Evolutionary conservation across 768 basidiomycete genomes (phyloP).

Genomic region (Tylopilus plumbeoviolaceoides): DNA sequence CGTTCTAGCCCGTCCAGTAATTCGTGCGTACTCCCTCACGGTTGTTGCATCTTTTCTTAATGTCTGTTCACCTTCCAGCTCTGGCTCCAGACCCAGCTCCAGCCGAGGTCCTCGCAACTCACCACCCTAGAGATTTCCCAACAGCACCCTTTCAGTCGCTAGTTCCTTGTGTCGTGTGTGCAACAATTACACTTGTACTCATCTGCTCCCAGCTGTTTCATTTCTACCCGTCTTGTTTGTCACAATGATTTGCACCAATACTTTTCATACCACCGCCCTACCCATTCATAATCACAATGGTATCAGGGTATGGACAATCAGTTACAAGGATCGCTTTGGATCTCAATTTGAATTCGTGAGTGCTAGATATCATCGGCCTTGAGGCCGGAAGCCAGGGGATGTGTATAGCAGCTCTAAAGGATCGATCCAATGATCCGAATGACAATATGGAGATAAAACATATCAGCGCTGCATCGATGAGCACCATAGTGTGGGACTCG

Average conservation of each 20-base stretch:
- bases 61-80: constrained; percentile 4
- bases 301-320: constrained; percentile 19
- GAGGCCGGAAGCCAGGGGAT: background rate
- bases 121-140: constrained; percentile 22
- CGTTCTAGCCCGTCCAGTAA: constrained; percentile 36
- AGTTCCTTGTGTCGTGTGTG: constrained; percentile 14
- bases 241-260: constrained; percentile 20
- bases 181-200: constrained; percentile 20
- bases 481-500: background rate
- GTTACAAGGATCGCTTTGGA: constrained; percentile 7
- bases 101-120: constrained; percentile 26
- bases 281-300: constrained; percentile 12
- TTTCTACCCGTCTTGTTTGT: constrained; percentile 13
- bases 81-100: constrained; percentile 27
- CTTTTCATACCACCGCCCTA: constrained; percentile 6
- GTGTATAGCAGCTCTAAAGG: background rate
- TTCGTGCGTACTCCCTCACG: constrained; percentile 13
- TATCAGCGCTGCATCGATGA: too few species aligned
- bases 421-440: background rate
- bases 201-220: constrained; percentile 13
- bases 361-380: background rate
- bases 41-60: background rate
- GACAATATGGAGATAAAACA: background rate
- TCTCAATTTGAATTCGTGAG: background rate
- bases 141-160: background rate